A percentile compares a stretch with the other conserved stretches of the same genome.
phyloP scores from a whole-genome alignment of 108 stramenopile genomes.

The Seminavis robusta region DNA sequence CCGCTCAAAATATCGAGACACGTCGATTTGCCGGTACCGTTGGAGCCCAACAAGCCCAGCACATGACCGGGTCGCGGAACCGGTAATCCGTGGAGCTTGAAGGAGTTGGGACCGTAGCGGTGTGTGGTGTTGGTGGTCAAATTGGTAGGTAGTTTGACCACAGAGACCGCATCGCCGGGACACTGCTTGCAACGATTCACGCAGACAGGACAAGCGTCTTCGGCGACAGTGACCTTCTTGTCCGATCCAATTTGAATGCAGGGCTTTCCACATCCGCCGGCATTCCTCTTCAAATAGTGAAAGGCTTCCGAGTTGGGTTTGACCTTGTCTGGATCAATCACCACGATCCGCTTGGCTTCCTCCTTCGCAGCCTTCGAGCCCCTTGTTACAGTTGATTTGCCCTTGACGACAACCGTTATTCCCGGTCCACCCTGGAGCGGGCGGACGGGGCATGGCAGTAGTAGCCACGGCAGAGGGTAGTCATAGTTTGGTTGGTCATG shows the following conservation, averaged over 20 bases:
- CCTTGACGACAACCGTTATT: too few relatives aligned
- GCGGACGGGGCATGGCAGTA: too few relatives aligned
- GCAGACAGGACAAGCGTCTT: constrained; percentile 16
- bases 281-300: constrained; percentile 4
- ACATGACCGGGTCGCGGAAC: constrained; percentile 64
- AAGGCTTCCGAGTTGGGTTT: constrained; percentile 7
- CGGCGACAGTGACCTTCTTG: constrained; percentile 39
- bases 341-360: too few relatives aligned
- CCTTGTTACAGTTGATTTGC: too few relatives aligned
- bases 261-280: constrained; percentile 24
- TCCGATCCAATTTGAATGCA: constrained; percentile 27
- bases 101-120: constrained; percentile 72
- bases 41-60: constrained; percentile 69
- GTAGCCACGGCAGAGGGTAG: too few relatives aligned
- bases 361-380: too few relatives aligned
- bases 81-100: constrained; percentile 80
- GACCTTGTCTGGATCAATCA: too few relatives aligned
- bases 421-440: too few relatives aligned
- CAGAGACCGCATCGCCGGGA: constrained; percentile 62
- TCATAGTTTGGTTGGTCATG: too few relatives aligned
- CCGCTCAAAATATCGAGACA: constrained; percentile 62
- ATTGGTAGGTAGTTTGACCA: constrained; percentile 69
- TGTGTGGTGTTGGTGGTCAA: constrained; percentile 60
- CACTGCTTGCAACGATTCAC: constrained; percentile 32
- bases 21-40: constrained; percentile 70